Evolutionary conservation across 75 land plant genomes (phyloP), one percentile per base, ranked within the genome.

Genomic region (Isoetes taiwanensis): DNA sequence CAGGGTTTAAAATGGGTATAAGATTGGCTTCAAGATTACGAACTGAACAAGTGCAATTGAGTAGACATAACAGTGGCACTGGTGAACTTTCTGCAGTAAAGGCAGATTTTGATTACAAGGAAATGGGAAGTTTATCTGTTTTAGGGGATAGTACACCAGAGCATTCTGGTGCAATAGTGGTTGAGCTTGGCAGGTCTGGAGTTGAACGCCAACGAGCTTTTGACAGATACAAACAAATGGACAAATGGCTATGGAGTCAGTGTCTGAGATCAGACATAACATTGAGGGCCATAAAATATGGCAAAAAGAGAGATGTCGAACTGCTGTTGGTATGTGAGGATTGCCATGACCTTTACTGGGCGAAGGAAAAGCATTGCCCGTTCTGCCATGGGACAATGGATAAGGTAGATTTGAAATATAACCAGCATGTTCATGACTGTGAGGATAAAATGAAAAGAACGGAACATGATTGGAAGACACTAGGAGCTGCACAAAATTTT

Each of bases 231-330:
- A 73, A 68, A 56, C 86, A 76, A 32, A 64, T 82, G 20, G 70
- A 84, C 55, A 72, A 53, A 38, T 93, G 96, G 99, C 43, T 82
- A 56, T 84, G 86, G 83, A 67, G 54, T 56, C 81, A 84, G 61
- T 78, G 83, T 57, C 61, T 66, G 19, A 52, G 35, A 48, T 61
- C 62, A 50, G 33, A 70, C 30, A 64, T 68, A 32, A 52, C 43
- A 24, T 43, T 80, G 32, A 48, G 52, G 72, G 83, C 81, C 19
- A 26, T 57, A 32, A 78, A 63, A 46, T 56, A 59, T 67, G 77
- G 76, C 33, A 73, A 80, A 23, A 82, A 81, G 34, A 72, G 96
- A 38, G 77, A 78, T 52, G 9, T 52, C 0, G 77, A 77, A 31
- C 34, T 82, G 43, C 53, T 93, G 34, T 35, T 57, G 25, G 63